Percentiles rank a stretch among this genome's conserved stretches.
Evolutionary conservation across 768 basidiomycete genomes (phyloP).

Genomic region (Cytidiella melzeri): DNA sequence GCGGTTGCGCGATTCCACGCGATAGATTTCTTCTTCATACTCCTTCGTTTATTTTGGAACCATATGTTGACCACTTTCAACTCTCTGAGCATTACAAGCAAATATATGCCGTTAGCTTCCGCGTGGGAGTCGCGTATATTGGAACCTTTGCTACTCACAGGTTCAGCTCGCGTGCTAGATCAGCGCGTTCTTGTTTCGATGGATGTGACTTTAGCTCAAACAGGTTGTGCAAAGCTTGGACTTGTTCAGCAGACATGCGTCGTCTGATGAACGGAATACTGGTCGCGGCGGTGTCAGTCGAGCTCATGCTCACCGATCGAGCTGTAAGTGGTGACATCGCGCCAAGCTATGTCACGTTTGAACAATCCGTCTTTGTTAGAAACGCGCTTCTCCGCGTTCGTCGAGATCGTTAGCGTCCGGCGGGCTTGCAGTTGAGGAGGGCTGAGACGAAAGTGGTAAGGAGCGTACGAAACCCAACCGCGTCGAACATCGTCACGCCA

Average conservation of each 20-base stretch:
- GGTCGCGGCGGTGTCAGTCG: background rate
- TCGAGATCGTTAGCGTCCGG: background rate
- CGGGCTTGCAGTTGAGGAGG: background rate
- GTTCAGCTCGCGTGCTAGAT: slow-evolving; percentile 32
- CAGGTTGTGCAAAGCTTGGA: slow-evolving; percentile 28
- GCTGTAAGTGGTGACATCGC: background rate
- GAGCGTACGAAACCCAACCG: background rate
- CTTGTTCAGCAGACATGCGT: slow-evolving; percentile 26
- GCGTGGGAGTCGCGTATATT: background rate
- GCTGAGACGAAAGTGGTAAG: background rate
- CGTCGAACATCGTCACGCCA: slow-evolving; percentile 1
- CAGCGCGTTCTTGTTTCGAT: slow-evolving; percentile 35
- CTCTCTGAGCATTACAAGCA: slow-evolving; percentile 27
- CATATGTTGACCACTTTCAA: slow-evolving; percentile 57
- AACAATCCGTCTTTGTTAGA: background rate
- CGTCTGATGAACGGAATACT: slow-evolving; percentile 1
- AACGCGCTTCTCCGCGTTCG: background rate
- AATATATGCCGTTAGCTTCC: background rate
- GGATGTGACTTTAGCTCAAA: slow-evolving; percentile 35
- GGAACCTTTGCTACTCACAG: slow-evolving; percentile 26
- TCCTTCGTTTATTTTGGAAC: slow-evolving; percentile 81
- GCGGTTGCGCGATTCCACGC: slow-evolving; percentile 14
- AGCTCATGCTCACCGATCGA: background rate
- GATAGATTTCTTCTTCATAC: slow-evolving; percentile 29
- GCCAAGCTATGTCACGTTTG: background rate